Conservation (phyloP, 192 early-diverging fungal genomes). For the Podila horticola region DNA sequence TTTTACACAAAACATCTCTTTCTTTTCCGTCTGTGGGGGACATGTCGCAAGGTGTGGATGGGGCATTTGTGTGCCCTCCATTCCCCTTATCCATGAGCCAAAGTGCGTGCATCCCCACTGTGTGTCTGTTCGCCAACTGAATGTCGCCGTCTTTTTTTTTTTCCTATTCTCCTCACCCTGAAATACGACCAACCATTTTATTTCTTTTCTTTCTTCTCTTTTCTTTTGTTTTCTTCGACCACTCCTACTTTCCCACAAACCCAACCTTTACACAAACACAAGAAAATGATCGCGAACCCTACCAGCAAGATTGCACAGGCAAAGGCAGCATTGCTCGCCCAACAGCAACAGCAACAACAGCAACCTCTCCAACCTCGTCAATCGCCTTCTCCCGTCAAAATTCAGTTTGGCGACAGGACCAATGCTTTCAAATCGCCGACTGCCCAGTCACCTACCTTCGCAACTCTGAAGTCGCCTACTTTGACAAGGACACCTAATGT, state of each 20-base stretch:
- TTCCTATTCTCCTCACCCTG: too few species aligned
- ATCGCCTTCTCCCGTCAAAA: constrained; percentile 1
- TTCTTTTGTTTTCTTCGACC: not conserved
- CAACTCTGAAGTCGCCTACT: too few species aligned
- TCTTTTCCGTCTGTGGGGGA: too few species aligned
- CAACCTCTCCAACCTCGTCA: constrained; percentile 11
- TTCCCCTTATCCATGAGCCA: too few species aligned
- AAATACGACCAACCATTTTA: too few species aligned
- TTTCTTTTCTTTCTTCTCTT: not conserved
- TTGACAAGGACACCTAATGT: not conserved
- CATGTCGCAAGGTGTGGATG: too few species aligned
- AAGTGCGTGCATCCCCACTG: too few species aligned
- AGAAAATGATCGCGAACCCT: constrained; percentile 1
- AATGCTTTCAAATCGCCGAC: not conserved
- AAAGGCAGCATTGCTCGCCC: constrained; percentile 10
- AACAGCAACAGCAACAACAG: constrained; percentile 1
- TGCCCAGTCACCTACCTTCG: too few species aligned
- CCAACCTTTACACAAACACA: not conserved
- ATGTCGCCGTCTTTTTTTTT: too few species aligned
- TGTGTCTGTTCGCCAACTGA: too few species aligned
- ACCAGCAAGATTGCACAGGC: constrained; percentile 25
- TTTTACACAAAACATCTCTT: too few species aligned
- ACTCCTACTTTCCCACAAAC: not conserved
- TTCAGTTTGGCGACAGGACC: not conserved
- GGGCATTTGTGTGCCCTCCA: too few species aligned